Evolutionary conservation across 495 filamentous ascomycete genomes (phyloP), one percentile per base, ranked within the genome.

Genomic region (Aspergillus asperescens): DNA sequence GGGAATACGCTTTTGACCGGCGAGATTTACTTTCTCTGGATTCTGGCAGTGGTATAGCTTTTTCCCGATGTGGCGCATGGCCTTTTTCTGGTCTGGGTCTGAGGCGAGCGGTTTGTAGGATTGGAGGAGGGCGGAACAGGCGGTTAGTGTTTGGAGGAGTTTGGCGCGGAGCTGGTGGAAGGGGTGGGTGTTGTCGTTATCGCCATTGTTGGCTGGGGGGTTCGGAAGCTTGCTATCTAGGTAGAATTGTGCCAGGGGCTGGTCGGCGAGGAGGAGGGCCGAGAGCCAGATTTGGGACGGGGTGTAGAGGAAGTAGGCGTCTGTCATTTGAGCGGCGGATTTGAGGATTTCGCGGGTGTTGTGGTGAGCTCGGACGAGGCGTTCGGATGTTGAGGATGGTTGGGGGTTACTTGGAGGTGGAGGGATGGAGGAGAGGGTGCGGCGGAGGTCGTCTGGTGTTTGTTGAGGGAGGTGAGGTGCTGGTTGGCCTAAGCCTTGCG

Each of bases 301-400:
- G 3, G 94, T 95, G 70, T 88, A 97, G 61, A 95, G 84, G 74
- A 97, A 96, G 71, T 96, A 96, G 18, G 79, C 90, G 62, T 98
- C 93, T 22, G 92, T 92, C 57, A 95, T 78, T 35, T 93, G 72
- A 1, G 90, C 88, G 42, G 87, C 84, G 37, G 80, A 83, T 54
- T 89, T 90, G 28, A 96, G 77, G 32, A 87, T 74, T 3, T 84
- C 79, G 37, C 84, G 81, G 5, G 90, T 87, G 50, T 73, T 79
- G 27, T 67, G 71, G 61, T 95, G 89, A 1, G 89, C 89, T 7
- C 71, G 67, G 23, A 75, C 73, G 47, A 95, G 80, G 10, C 89
- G 66, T 35, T 62, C 65, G 24, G 63, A 55, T 41, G 70, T 62
- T 0, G 71, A 63, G 10, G 59, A 59, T 1, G 63, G 60, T 5